Conservation (phyloP, 306 rosid species). For the Trifolium fragiferum region DNA sequence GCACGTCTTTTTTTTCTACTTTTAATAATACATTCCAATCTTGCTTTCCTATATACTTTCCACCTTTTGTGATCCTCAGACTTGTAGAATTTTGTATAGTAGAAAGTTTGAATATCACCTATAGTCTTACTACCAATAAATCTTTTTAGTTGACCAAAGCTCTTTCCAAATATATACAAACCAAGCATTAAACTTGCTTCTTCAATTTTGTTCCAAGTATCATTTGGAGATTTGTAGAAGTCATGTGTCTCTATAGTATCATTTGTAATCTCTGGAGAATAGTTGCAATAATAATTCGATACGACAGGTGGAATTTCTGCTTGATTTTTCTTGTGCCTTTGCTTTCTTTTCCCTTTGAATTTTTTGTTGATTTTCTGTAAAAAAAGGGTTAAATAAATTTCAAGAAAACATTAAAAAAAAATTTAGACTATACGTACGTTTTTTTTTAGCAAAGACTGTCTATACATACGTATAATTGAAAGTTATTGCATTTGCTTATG, state of each 20-base stretch:
- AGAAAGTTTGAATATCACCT: slow-evolving; percentile 59
- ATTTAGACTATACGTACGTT: too few relatives aligned
- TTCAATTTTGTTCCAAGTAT: slow-evolving; percentile 57
- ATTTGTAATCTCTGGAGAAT: neutral
- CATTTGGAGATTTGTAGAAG: neutral
- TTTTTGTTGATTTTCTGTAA: neutral
- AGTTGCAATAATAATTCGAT: neutral
- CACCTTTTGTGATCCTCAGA: slow-evolving; percentile 57
- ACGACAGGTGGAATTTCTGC: neutral
- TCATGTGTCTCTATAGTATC: neutral
- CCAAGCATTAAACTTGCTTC: slow-evolving; percentile 65
- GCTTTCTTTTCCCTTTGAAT: neutral
- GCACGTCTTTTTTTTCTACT: neutral
- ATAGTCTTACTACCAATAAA: slow-evolving; percentile 59
- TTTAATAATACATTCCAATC: slow-evolving; percentile 4
- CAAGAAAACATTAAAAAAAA: neutral
- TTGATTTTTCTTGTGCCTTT: neutral
- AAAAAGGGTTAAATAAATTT: neutral
- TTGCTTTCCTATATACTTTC: slow-evolving; percentile 50
- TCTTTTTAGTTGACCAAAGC: slow-evolving; percentile 52
- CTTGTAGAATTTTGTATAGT: slow-evolving; percentile 63
- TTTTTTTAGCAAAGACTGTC: too few relatives aligned
- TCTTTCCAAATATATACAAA: slow-evolving; percentile 66
- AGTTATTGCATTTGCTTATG: too few relatives aligned
- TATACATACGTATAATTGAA: too few relatives aligned